Base-by-base conservation (phyloP, 140 eudicot species). In the Cichorium intybus region DNA sequence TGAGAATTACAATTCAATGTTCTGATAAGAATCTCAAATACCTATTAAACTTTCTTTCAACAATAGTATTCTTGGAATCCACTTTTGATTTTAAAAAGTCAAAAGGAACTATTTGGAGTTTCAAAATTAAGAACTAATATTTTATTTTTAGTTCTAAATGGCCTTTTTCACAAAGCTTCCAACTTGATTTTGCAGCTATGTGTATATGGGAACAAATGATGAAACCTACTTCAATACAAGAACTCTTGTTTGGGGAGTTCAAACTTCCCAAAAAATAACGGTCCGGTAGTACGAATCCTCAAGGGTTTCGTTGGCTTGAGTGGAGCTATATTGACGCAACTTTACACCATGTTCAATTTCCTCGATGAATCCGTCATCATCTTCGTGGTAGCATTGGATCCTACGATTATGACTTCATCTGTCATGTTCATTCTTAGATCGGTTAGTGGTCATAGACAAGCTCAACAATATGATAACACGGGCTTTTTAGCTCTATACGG, bases 201-300 rank as follows among this genome's bases (percentile, higher is more conserved):
- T 64, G 71, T 83, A 26, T 79, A 80, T 87, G 57, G 95, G 95
- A 70, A 83, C 95, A 47, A 86, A 86, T 66, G 95, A 90, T 7
- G 90, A 86, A 66, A 86, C 95, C 69, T 86, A 86, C 68, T 86
- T 80, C 78, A 86, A 83, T 56, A 86, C 95, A 16, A 90, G 87
- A 68, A 77, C 95, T 53, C 73, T 86, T 3, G 90, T 86, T 29
- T 73, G 90, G 12, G 79, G 87, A 5, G 85, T 86, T 24, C 95
- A 86, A 59, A 86, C 81, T 86, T 86, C 59, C 95, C 95, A 4
- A 84, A 80, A 80, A 78, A 81, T 60, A 85, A 90, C 10, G 95
- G 95, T 46, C 95, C 95, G 1, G 78, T 83, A 0, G 90, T 86
- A 34, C 90, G 95, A 33, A 83, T 86, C 47, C 87, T 86, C 10